These are phyloP conservation scores for Bipolaris victoriae DNA, from an alignment of 2,329 filamentous ascomycete species.

Conservation along the genomic window DNA sequence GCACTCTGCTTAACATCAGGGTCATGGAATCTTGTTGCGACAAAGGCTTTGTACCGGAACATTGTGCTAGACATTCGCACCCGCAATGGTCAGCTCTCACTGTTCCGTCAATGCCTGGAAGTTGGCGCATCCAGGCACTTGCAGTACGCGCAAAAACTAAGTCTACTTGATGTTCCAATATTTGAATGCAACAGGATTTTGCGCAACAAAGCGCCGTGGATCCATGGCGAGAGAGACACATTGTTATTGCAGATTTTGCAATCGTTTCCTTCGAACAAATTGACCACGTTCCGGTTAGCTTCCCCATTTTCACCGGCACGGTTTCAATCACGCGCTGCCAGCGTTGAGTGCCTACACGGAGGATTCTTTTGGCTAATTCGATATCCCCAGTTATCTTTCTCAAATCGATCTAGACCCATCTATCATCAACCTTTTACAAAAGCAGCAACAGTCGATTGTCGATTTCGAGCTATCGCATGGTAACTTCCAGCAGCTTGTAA, in stretches of 20 bases:
- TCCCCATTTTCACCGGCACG: background rate
- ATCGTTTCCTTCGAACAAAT: constrained; percentile 7
- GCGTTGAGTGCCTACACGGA: background rate
- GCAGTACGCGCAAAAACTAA: constrained; percentile 7
- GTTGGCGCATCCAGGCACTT: constrained; percentile 8
- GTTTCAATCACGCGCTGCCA: background rate
- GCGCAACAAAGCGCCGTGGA: no score
- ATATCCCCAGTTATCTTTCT: background rate
- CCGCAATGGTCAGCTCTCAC: constrained; percentile 1
- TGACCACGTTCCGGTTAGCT: constrained; percentile 10
- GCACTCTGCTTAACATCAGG: constrained; percentile 13
- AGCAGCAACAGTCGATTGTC: background rate
- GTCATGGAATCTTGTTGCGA: constrained; percentile 10
- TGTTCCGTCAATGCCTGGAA: constrained; percentile 9
- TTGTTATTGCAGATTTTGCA: constrained; percentile 4
- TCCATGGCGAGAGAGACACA: background rate
- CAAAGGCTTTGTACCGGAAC: constrained; percentile 6
- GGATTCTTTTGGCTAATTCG: background rate
- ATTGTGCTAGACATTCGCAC: constrained; percentile 8
- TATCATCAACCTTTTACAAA: background rate
- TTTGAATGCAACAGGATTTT: no score
- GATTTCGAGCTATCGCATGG: background rate
- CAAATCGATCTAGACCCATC: background rate
- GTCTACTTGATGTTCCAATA: constrained; percentile 3
- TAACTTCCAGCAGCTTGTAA: background rate